These are phyloP conservation scores for Metschnikowia colocasiae DNA, from an alignment of 805 yeast species.

Conservation along the genomic window DNA sequence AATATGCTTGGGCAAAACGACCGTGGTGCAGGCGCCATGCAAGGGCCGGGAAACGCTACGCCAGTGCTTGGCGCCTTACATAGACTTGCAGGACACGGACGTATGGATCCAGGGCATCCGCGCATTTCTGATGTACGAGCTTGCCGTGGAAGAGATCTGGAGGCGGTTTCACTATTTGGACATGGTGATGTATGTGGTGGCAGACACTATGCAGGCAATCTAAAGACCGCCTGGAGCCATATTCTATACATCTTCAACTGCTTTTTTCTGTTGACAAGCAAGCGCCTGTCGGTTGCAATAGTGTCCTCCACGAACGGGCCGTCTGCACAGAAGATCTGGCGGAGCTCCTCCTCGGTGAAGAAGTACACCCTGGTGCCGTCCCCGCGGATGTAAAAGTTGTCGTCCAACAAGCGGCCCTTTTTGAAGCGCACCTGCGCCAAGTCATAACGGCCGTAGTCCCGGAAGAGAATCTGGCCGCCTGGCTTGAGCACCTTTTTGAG, in stretches of 20 bases:
- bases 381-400: conserved; percentile 93
- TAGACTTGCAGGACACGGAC: conserved; percentile 13
- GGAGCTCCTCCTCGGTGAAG: conserved; percentile 89
- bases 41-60: conserved; percentile 17
- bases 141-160: conserved; percentile 30
- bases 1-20: conserved; percentile 37
- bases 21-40: conserved; percentile 28
- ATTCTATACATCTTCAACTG: conserved; percentile 93
- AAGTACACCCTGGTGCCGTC: conserved; percentile 98
- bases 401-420: conserved; percentile 79
- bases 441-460: conserved; percentile 96
- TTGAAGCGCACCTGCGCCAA: conserved; percentile 93
- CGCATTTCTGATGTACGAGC: conserved; percentile 16
- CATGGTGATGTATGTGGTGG: conserved; percentile 31
- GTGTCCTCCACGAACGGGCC: conserved; percentile 61
- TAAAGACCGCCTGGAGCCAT: conserved; percentile 92
- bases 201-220: conserved; percentile 8
- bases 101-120: conserved; percentile 34
- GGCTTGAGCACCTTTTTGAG: conserved; percentile 75
- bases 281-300: conserved; percentile 86
- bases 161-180: conserved; percentile 31
- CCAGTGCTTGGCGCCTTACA: conserved; percentile 11
- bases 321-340: conserved; percentile 55
- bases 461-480: conserved; percentile 82
- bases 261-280: conserved; percentile 88